These are phyloP conservation scores for Blastocystis sp. DNA, from an alignment of 352 stramenopile species.

Conservation along the genomic window DNA sequence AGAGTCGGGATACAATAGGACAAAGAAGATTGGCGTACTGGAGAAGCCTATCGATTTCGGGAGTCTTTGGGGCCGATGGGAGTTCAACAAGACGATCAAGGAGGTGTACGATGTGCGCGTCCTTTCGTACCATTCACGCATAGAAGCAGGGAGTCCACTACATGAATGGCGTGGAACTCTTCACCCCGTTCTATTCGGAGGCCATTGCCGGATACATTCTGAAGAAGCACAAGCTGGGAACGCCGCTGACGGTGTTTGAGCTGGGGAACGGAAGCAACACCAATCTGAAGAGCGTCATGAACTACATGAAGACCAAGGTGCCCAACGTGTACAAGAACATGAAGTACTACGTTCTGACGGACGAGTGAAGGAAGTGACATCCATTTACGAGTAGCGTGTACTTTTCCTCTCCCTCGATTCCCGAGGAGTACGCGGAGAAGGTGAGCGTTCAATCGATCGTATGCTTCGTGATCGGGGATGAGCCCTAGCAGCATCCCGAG, in stretches of 20 bases:
- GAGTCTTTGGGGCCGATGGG: slow-evolving; percentile 55
- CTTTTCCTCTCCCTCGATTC: slow-evolving; percentile 20
- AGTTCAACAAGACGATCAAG: slow-evolving; percentile 37
- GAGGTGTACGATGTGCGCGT: slow-evolving; percentile 1
- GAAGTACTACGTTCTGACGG: slow-evolving; percentile 30
- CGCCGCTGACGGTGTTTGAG: slow-evolving; percentile 33
- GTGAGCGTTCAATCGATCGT: background rate
- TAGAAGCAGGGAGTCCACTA: slow-evolving; percentile 59
- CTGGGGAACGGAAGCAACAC: slow-evolving; percentile 23
- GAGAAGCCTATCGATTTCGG: slow-evolving; percentile 51
- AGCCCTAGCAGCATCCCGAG: background rate
- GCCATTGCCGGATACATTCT: slow-evolving; percentile 26
- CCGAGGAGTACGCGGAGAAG: slow-evolving; percentile 17
- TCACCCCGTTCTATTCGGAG: slow-evolving; percentile 51
- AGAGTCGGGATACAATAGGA: slow-evolving; percentile 19
- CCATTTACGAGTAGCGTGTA: background rate
- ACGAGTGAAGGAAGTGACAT: background rate
- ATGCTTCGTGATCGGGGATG: background rate
- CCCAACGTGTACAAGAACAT: slow-evolving; percentile 65
- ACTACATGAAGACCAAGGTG: slow-evolving; percentile 41
- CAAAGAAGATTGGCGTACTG: slow-evolving; percentile 36
- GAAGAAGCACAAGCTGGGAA: slow-evolving; percentile 51
- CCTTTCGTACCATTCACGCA: background rate
- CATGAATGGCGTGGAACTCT: slow-evolving; percentile 60
- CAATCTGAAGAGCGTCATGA: background rate